Evolutionary conservation across 1,284 basidiomycete species (phyloP).

Genomic region (Moniliophthora roreri): DNA sequence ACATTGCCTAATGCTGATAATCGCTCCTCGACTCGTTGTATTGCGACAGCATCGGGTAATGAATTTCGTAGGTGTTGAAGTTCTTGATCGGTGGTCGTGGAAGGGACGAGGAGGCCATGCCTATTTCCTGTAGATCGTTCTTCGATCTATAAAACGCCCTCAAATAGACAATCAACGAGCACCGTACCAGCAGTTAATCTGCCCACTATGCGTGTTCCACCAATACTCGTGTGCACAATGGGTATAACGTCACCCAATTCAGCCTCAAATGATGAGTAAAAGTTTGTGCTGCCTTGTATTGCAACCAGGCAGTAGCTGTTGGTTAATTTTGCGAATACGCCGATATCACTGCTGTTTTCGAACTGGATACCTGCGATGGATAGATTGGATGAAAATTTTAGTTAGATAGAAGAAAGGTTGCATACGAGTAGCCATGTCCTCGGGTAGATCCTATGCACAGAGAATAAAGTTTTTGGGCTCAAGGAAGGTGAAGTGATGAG

Average conservation of each 20-base stretch:
- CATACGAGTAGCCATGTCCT: conserved; percentile 15
- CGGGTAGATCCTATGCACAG: neutral
- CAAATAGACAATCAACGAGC: neutral
- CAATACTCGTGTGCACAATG: conserved; percentile 96
- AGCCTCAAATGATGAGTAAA: conserved; percentile 96
- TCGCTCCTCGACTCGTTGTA: conserved; percentile 97
- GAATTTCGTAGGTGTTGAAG: conserved; percentile 97
- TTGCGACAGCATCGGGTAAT: conserved; percentile 88
- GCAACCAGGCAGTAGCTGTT: conserved; percentile 95
- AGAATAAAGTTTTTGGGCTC: neutral
- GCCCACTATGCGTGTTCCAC: conserved; percentile 93
- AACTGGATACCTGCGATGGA: conserved; percentile 83
- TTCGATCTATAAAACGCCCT: conserved; percentile 1
- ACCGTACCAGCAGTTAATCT: conserved; percentile 83
- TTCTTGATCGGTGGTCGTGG: conserved; percentile 97
- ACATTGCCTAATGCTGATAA: conserved; percentile 97
- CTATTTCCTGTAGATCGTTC: conserved; percentile 66
- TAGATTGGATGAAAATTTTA: neutral
- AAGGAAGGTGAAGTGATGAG: neutral
- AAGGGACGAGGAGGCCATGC: conserved; percentile 94
- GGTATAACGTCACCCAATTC: conserved; percentile 94
- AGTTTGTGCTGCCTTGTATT: conserved; percentile 95
- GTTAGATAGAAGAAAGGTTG: neutral
- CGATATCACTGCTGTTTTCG: conserved; percentile 96
- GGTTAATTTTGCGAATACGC: conserved; percentile 93